These are phyloP conservation scores for Leccinum barrowsii DNA, from an alignment of 768 basidiomycete genomes.

Conservation along the genomic window DNA sequence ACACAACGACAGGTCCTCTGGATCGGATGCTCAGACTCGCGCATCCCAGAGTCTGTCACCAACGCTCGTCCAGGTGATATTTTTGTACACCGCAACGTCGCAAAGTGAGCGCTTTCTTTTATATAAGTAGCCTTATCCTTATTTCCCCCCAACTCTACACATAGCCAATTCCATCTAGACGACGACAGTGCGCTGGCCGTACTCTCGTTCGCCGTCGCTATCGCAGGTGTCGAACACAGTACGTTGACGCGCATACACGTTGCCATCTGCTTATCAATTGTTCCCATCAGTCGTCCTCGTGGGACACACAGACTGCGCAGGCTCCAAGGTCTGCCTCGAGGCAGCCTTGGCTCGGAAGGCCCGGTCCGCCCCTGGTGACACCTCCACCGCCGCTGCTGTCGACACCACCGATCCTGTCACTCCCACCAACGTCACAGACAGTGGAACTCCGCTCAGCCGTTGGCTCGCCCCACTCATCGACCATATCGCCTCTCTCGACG, in stretches of 20 bases:
- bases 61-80: slow-evolving; percentile 78
- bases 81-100: slow-evolving; percentile 87
- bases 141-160: neutral
- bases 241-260: slow-evolving; percentile 17
- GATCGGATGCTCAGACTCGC: slow-evolving; percentile 85
- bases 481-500: slow-evolving; percentile 40
- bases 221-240: slow-evolving; percentile 78
- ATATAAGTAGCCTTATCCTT: no score
- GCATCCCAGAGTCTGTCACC: slow-evolving; percentile 81
- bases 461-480: slow-evolving; percentile 71
- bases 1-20: slow-evolving; percentile 54
- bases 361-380: slow-evolving; percentile 5
- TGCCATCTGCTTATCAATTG: neutral
- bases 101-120: slow-evolving; percentile 54
- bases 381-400: slow-evolving; percentile 21
- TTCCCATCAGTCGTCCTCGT: slow-evolving; percentile 62
- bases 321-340: slow-evolving; percentile 54
- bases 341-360: slow-evolving; percentile 26
- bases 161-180: slow-evolving; percentile 67
- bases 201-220: slow-evolving; percentile 67
- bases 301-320: slow-evolving; percentile 83
- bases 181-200: slow-evolving; percentile 74
- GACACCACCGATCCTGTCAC: no score
- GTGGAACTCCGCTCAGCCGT: slow-evolving; percentile 48
- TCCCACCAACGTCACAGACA: neutral